phyloP scores from a whole-genome alignment of 768 basidiomycete species.

The Clitopilus passeckerianus region DNA sequence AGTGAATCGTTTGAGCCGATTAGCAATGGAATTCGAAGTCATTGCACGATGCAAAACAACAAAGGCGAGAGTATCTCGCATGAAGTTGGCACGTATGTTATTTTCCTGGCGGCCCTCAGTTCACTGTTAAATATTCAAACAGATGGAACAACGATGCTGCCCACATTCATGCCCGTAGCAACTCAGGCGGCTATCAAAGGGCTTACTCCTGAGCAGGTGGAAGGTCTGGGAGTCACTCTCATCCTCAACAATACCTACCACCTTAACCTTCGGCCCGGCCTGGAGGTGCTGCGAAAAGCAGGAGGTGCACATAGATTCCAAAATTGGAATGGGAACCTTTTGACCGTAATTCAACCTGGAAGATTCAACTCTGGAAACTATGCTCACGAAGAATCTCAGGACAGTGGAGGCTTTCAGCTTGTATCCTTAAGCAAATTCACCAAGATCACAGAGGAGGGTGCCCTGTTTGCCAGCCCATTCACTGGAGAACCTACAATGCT shows the following conservation, averaged over 20 bases:
- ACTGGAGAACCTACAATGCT: slow-evolving; percentile 86
- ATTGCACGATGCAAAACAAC: slow-evolving; percentile 80
- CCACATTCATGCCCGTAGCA: slow-evolving; percentile 92
- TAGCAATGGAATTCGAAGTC: slow-evolving; percentile 75
- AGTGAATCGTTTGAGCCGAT: slow-evolving; percentile 8
- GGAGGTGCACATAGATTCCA: slow-evolving; percentile 91
- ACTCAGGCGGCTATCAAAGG: slow-evolving; percentile 93
- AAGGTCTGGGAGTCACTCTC: slow-evolving; percentile 74
- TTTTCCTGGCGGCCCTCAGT: slow-evolving; percentile 1
- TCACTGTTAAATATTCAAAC: background rate
- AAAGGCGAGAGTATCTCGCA: slow-evolving; percentile 76
- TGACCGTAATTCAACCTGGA: slow-evolving; percentile 52
- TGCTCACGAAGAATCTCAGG: slow-evolving; percentile 36
- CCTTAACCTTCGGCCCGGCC: slow-evolving; percentile 80
- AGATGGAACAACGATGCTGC: slow-evolving; percentile 82
- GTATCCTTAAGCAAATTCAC: slow-evolving; percentile 83
- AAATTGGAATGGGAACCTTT: slow-evolving; percentile 80
- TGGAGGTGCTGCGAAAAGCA: slow-evolving; percentile 62
- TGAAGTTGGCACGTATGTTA: slow-evolving; percentile 72
- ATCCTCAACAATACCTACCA: slow-evolving; percentile 92
- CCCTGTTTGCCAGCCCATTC: slow-evolving; percentile 80
- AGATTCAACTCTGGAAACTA: background rate
- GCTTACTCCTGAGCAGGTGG: slow-evolving; percentile 80
- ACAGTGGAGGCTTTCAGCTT: slow-evolving; percentile 88
- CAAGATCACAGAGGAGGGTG: slow-evolving; percentile 84